These are phyloP conservation scores for Adenanthera pavonina DNA, from an alignment of 306 rosid species.

Conservation along the genomic window DNA sequence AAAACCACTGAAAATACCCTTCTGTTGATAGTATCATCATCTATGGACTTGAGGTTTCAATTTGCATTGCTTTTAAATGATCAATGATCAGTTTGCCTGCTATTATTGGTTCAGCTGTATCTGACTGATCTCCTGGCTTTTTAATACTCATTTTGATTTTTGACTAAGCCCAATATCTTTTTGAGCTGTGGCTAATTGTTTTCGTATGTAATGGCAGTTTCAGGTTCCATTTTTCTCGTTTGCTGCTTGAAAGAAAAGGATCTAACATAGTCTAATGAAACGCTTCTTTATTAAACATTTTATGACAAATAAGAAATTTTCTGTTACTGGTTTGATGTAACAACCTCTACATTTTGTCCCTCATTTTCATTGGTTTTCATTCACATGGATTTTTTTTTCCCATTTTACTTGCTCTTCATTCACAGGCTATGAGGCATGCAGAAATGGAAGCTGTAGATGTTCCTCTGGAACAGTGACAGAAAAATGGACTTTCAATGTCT, in stretches of 20 bases:
- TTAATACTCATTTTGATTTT: conserved; percentile 2
- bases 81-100: not conserved
- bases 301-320: not conserved
- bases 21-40: not conserved
- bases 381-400: not conserved
- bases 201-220: not conserved
- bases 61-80: not conserved
- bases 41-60: not conserved
- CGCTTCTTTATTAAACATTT: not conserved
- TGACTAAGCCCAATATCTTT: not conserved
- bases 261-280: conserved; percentile 6
- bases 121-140: not conserved
- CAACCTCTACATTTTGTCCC: not conserved
- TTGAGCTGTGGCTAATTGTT: not conserved
- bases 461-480: conserved; percentile 76
- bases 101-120: not conserved
- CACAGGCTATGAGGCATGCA: conserved; percentile 97
- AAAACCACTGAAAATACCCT: not conserved
- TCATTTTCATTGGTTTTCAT: not conserved
- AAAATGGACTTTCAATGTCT: conserved; percentile 59
- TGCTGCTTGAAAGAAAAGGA: conserved; percentile 7
- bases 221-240: conserved; percentile 1
- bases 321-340: not conserved
- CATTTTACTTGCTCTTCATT: conserved; percentile 25
- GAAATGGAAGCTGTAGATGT: conserved; percentile 94